Evolutionary conservation across 495 filamentous ascomycete genomes (phyloP).

Genomic region (Penicillium steckii): DNA sequence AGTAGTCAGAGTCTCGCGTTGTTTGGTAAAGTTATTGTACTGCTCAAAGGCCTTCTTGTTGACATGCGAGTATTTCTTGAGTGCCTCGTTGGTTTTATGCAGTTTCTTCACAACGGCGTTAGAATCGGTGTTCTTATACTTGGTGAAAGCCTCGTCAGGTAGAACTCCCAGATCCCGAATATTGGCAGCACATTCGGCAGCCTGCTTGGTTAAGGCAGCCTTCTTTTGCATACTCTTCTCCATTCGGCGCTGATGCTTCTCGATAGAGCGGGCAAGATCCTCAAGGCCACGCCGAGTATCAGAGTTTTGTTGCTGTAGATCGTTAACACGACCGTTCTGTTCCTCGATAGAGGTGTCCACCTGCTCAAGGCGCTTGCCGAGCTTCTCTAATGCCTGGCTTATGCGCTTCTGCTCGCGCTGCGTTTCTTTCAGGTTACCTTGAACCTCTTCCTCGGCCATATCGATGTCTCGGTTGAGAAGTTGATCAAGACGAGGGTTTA

Average conservation of each 20-base stretch:
- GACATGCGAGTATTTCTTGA: conserved; percentile 96
- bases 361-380: conserved; percentile 66
- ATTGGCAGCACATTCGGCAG: conserved; percentile 75
- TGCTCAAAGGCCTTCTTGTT: conserved; percentile 99
- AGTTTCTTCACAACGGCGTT: conserved; percentile 81
- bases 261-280: conserved; percentile 76
- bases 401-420: conserved; percentile 80
- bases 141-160: conserved; percentile 90
- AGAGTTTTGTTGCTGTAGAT: conserved; percentile 61
- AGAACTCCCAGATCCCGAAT: conserved; percentile 92
- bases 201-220: conserved; percentile 70
- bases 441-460: conserved; percentile 55
- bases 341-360: conserved; percentile 72
- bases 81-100: conserved; percentile 86
- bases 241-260: conserved; percentile 85
- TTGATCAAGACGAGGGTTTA: conserved; percentile 82
- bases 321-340: conserved; percentile 54
- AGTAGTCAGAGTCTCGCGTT: conserved; percentile 78
- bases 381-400: conserved; percentile 56
- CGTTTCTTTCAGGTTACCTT: conserved; percentile 71
- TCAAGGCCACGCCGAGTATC: conserved; percentile 68
- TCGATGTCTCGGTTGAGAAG: conserved; percentile 77
- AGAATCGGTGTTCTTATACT: conserved; percentile 76
- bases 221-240: conserved; percentile 89
- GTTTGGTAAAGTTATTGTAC: conserved; percentile 93